Evolutionary conservation across 768 basidiomycete species (phyloP).

Genomic region (Chalciporus sphaerocephalus): DNA sequence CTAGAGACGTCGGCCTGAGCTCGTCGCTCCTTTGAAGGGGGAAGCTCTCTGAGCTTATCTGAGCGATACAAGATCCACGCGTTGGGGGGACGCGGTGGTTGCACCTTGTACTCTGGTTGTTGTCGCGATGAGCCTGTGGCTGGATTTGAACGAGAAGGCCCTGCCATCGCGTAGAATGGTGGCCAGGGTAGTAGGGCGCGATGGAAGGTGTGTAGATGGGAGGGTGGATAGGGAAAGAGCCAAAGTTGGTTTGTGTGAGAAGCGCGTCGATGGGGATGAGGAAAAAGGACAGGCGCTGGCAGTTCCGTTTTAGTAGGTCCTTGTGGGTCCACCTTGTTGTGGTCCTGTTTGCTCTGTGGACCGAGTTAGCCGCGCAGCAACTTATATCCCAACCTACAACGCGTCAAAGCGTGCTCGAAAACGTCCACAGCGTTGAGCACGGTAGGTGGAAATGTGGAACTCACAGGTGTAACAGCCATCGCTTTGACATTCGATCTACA

Average conservation of each 20-base stretch:
- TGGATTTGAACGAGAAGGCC: conserved; percentile 14
- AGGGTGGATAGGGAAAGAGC: conserved; percentile 10
- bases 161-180: conserved; percentile 18
- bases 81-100: conserved; percentile 68
- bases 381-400: conserved; percentile 3
- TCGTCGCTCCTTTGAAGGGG: conserved; percentile 31
- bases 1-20: conserved; percentile 65
- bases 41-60: conserved; percentile 46
- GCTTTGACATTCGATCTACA: conserved; percentile 1
- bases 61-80: conserved; percentile 82
- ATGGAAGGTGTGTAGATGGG: conserved; percentile 7
- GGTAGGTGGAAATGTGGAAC: conserved; percentile 3
- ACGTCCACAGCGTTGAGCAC: neutral
- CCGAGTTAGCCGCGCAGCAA: conserved; percentile 5
- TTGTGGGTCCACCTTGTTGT: conserved; percentile 35
- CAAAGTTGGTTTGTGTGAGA: conserved; percentile 17
- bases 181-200: conserved; percentile 3
- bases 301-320: conserved; percentile 32
- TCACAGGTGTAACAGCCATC: conserved; percentile 17
- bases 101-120: conserved; percentile 17
- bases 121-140: conserved; percentile 1
- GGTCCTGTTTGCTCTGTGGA: conserved; percentile 26
- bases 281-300: conserved; percentile 21
- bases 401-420: neutral
- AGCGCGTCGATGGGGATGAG: conserved; percentile 27